Base-by-base conservation (phyloP, 805 yeast genomes). In the Wickerhamomyces rabaulensis region DNA sequence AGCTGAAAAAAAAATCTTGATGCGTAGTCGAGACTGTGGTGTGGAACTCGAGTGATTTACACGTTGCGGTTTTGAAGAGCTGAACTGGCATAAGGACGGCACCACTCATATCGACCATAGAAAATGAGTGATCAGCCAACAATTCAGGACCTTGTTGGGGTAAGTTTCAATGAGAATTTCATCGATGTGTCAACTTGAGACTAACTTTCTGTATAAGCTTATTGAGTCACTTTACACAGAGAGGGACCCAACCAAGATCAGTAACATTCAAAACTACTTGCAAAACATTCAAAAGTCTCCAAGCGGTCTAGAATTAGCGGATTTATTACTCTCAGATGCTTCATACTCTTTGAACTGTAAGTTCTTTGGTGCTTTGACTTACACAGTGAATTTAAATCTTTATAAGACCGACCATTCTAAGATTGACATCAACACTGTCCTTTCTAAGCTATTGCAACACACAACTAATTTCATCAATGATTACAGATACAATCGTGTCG, bases 351-450 rank as follows among this genome's bases (percentile, higher is more conserved):
- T 67, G 39, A 76, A 76, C 47, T 77, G 82, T 51, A 79, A 80
- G 57, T 88, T 84, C 61, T 83, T 88, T 57, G 96, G 95, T 0
- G 95, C 95, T 0, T 71, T 86, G 47, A 88, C 96, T 0, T 80
- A 79, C 48, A 76, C 88, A 0, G 94, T 88, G 5, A 69, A 74
- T 52, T 63, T 84, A 39, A 79, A 77, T 10, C 26, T 44, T 7
- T 37, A 44, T 21, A 43, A 47, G n/a, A 16, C 46, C 5, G 52
- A 55, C 6, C 52, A 48, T 15, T 47, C 56, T 4, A 53, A 56
- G 3, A 21, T 45, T 15, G 54, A 56, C 8, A 51, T 53, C 12
- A 48, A 47, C 12, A 20, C 41, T 0, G 26, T 55, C 6, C 22
- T 58, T 13, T 36, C 42, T 17, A 48, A 45, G 9, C 33, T 60